Conservation (phyloP, 805 yeast genomes). For the Suhomyces sp. region DNA sequence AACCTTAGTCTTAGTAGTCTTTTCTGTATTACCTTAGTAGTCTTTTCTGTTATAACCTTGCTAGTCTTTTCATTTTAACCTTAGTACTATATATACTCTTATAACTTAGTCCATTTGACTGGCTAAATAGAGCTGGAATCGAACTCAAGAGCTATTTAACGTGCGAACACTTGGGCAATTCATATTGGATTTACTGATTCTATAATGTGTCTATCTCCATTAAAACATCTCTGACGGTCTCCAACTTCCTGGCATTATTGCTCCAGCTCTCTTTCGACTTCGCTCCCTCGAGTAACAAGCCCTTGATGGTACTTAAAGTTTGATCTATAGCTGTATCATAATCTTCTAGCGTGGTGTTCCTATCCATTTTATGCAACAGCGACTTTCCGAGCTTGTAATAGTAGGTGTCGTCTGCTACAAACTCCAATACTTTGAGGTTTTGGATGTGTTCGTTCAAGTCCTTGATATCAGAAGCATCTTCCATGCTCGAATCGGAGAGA, state of each 20-base stretch:
- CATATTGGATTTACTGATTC: no score
- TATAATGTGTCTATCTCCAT: not conserved
- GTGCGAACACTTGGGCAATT: no score
- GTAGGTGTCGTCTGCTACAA: conserved; percentile 18
- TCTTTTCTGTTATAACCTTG: no score
- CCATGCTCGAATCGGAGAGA: not conserved
- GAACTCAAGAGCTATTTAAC: no score
- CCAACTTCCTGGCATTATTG: conserved; percentile 31
- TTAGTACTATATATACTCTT: no score
- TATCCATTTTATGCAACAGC: conserved; percentile 17
- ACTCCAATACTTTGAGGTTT: conserved; percentile 19
- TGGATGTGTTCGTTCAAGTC: conserved; percentile 21
- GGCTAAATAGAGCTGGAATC: no score
- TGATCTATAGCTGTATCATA: conserved; percentile 29
- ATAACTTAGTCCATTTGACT: no score
- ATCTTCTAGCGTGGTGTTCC: conserved; percentile 21
- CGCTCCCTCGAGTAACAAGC: conserved; percentile 29
- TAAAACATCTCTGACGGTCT: conserved; percentile 23
- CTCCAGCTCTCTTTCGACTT: conserved; percentile 35
- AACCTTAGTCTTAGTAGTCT: no score
- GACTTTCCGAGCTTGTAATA: conserved; percentile 25
- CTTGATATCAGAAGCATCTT: conserved; percentile 9
- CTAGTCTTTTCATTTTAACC: no score
- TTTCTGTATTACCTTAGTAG: no score
- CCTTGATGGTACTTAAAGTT: conserved; percentile 24